Evolutionary conservation across 768 basidiomycete genomes (phyloP).

Genomic region (Calocera viscosa): DNA sequence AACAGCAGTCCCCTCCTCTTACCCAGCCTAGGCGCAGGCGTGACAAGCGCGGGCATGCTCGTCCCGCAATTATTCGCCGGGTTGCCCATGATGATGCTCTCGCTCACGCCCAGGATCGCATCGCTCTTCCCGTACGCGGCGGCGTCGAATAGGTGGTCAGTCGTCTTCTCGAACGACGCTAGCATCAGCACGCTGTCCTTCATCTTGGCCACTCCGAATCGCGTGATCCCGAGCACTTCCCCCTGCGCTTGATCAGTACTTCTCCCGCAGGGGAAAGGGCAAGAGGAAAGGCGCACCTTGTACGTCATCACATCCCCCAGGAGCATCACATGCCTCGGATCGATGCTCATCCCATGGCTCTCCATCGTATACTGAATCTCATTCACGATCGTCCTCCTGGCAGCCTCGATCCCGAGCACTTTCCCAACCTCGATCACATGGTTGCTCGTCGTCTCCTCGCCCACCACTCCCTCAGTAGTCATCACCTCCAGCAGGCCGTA

Average conservation of each 20-base stretch:
- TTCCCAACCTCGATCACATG: slow-evolving; percentile 92
- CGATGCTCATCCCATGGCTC: slow-evolving; percentile 95
- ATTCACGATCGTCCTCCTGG: slow-evolving; percentile 84
- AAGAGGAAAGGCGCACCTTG: slow-evolving; percentile 45
- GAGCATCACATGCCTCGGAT: slow-evolving; percentile 96
- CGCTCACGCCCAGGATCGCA: slow-evolving; percentile 89
- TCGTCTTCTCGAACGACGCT: slow-evolving; percentile 98
- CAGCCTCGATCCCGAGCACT: slow-evolving; percentile 97
- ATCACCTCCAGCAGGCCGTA: slow-evolving; percentile 95
- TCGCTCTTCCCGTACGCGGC: slow-evolving; percentile 94
- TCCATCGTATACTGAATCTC: slow-evolving; percentile 97
- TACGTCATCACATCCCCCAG: slow-evolving; percentile 98
- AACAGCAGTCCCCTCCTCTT: slow-evolving; percentile 27
- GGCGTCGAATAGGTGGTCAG: slow-evolving; percentile 96
- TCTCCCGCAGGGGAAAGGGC: background rate
- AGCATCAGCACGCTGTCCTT: slow-evolving; percentile 98
- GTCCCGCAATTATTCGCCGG: slow-evolving; percentile 89
- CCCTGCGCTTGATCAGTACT: slow-evolving; percentile 40
- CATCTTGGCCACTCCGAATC: slow-evolving; percentile 99
- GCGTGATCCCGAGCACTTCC: slow-evolving; percentile 93
- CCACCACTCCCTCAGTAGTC: slow-evolving; percentile 91
- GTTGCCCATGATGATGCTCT: slow-evolving; percentile 99
- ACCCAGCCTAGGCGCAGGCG: slow-evolving; percentile 25
- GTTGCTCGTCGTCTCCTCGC: slow-evolving; percentile 84
- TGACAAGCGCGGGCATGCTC: slow-evolving; percentile 52